These are phyloP conservation scores for Posidonia oceanica DNA, from an alignment of 116 monocot species.

Conservation along the genomic window DNA sequence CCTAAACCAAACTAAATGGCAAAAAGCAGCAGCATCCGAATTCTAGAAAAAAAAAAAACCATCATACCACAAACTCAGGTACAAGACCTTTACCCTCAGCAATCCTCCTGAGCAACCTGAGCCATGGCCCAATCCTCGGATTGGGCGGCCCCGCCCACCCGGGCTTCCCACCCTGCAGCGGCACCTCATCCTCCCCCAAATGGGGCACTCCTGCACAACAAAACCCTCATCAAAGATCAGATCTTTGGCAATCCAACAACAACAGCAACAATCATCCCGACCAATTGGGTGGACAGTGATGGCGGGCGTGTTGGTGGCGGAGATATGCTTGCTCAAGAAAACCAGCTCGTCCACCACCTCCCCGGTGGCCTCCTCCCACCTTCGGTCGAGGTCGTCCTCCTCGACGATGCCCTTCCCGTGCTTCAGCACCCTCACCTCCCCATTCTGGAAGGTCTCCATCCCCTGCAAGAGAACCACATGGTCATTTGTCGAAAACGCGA, in stretches of 20 bases:
- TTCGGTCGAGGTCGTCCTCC: constrained; percentile 77
- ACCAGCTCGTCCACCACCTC: constrained; percentile 74
- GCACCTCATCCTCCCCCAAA: constrained; percentile 54
- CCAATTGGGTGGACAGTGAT: constrained; percentile 97
- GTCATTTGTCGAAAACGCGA: neutral
- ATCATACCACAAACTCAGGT: constrained; percentile 83
- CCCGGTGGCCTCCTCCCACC: constrained; percentile 75
- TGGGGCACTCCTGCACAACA: constrained; percentile 65
- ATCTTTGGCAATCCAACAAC: neutral
- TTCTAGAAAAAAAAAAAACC: no score
- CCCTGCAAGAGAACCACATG: constrained; percentile 11
- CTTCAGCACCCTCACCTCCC: constrained; percentile 52
- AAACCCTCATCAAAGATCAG: neutral
- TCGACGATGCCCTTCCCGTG: constrained; percentile 58
- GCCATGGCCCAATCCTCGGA: constrained; percentile 85
- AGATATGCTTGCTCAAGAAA: constrained; percentile 89
- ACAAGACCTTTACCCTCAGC: constrained; percentile 51
- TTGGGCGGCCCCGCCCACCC: constrained; percentile 84
- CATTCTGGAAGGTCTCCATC: constrained; percentile 65
- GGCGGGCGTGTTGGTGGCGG: constrained; percentile 67
- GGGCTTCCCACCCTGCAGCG: constrained; percentile 69
- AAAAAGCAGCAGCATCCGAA: no score
- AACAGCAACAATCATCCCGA: constrained; percentile 5
- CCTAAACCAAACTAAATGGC: no score
- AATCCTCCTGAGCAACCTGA: constrained; percentile 60